These are phyloP conservation scores for Pleomassaria siparia DNA, from an alignment of 2,329 filamentous ascomycete genomes.

Conservation along the genomic window DNA sequence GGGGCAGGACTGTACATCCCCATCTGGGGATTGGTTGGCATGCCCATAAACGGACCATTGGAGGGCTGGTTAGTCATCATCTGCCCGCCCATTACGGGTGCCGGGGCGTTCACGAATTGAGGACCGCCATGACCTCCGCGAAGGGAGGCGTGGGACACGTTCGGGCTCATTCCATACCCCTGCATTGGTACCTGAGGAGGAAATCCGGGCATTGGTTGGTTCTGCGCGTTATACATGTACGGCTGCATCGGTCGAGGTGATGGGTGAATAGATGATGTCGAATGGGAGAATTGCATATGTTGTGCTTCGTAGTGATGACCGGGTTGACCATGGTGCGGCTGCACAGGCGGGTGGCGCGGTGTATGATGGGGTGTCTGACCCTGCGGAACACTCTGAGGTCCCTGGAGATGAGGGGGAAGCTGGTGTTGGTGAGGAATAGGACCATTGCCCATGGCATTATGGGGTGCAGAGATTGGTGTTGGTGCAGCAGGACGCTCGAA, in stretches of 20 bases:
- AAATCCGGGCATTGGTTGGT: conserved; percentile 52
- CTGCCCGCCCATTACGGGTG: conserved; percentile 65
- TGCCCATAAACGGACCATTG: conserved; percentile 68
- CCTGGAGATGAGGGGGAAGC: conserved; percentile 78
- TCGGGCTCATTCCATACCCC: conserved; percentile 69
- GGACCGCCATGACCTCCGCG: conserved; percentile 71
- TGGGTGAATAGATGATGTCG: conserved; percentile 75
- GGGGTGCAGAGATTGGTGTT: conserved; percentile 62
- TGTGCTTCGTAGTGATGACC: conserved; percentile 78
- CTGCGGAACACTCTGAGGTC: conserved; percentile 66
- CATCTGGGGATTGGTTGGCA: conserved; percentile 71
- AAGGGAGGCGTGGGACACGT: conserved; percentile 69
- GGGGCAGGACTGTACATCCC: conserved; percentile 74
- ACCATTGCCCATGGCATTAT: conserved; percentile 62
- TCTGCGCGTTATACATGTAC: conserved; percentile 68
- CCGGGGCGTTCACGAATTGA: conserved; percentile 72
- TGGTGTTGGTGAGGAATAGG: conserved; percentile 82
- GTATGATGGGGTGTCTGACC: conserved; percentile 74
- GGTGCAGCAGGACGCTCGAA: conserved; percentile 68
- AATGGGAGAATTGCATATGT: conserved; percentile 83
- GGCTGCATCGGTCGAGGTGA: conserved; percentile 77
- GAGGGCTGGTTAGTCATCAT: conserved; percentile 82
- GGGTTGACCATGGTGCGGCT: conserved; percentile 69
- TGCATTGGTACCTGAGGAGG: conserved; percentile 63
- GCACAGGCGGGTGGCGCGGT: conserved; percentile 74